Evolutionary conservation across 139 green algal genomes (phyloP), one percentile per base, ranked within the genome.

Genomic region (Choricystis sp.): DNA sequence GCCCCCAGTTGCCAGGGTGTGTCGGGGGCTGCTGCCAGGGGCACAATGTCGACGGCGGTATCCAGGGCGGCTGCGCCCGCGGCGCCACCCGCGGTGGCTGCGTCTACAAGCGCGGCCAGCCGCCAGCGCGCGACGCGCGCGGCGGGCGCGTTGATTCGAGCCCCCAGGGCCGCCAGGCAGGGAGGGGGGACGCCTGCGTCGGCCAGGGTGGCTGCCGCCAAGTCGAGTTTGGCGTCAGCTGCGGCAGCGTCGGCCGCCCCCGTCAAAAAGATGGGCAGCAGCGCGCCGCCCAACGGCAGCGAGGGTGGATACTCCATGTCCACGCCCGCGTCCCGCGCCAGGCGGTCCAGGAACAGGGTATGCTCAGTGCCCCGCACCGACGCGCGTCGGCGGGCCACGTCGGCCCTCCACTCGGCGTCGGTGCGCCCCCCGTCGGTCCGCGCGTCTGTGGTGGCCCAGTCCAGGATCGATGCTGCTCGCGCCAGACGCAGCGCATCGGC

Each of bases 1-100:
- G 71, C 48, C 49, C 59, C 62, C 49, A 69, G 55, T 48, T 58
- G 59, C 61, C 67, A 62, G 2, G 49, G 61, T 19, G 56, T 68
- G 23, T 3, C 26, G 2, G 57, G 24, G 0, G 4, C 31, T 2
- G 40, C 40, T 9, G 40, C 40, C 40, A 16, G 9, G 9, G 40
- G 40, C 9, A 52, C 40, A 16, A 16, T 21, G 9, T 9, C 40
- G 40, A 52, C 40, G 40, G 40, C 40, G 9, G 40, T 16, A 9
- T 52, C 40, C 40, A 52, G 40, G 9, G 40, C 40, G 16, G 40
- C 40, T 9, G 40, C 40, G 40, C 40, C 40, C 9, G 9, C 40
- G 40, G 40, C 9, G 9, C 40, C 40, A 16, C 40, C 40, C 9
- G 40, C 40, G 16, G 40, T 16, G 16, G 40, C 40, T 16, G 9